Conservation (phyloP, 805 yeast genomes). For the Myxozyma geophila region DNA sequence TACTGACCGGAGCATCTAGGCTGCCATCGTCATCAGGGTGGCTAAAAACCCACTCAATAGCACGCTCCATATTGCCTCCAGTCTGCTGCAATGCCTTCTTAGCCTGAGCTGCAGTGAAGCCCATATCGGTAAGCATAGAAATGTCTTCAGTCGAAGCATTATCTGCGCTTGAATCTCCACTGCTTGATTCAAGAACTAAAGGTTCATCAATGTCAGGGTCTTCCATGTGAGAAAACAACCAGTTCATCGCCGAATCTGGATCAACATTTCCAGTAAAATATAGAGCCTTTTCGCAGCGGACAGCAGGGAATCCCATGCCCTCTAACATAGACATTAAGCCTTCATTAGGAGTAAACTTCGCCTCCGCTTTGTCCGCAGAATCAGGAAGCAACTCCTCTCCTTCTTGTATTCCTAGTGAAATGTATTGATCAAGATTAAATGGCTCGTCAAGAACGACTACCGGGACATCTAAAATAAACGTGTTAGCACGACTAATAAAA, state of each 20-base stretch:
- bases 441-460: slow-evolving; percentile 54
- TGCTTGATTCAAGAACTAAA: slow-evolving; percentile 42
- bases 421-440: slow-evolving; percentile 53
- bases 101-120: slow-evolving; percentile 69
- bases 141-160: slow-evolving; percentile 48
- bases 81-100: slow-evolving; percentile 69
- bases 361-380: slow-evolving; percentile 38
- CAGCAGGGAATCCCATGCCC: slow-evolving; percentile 87
- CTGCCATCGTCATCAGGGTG: slow-evolving; percentile 63
- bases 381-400: slow-evolving; percentile 51
- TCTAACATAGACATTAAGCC: slow-evolving; percentile 59
- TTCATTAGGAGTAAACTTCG: slow-evolving; percentile 58
- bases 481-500: background rate
- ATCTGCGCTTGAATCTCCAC: background rate
- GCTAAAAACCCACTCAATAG: slow-evolving; percentile 89
- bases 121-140: slow-evolving; percentile 68
- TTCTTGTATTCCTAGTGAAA: slow-evolving; percentile 50
- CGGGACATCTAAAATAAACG: slow-evolving; percentile 58
- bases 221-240: slow-evolving; percentile 89
- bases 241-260: slow-evolving; percentile 79
- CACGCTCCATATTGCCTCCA: slow-evolving; percentile 64
- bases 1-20: slow-evolving; percentile 36
- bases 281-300: slow-evolving; percentile 68
- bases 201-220: slow-evolving; percentile 77
- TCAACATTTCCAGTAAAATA: slow-evolving; percentile 69